These are phyloP conservation scores for Lepraria neglecta DNA, from an alignment of 495 filamentous ascomycete genomes.

Conservation along the genomic window DNA sequence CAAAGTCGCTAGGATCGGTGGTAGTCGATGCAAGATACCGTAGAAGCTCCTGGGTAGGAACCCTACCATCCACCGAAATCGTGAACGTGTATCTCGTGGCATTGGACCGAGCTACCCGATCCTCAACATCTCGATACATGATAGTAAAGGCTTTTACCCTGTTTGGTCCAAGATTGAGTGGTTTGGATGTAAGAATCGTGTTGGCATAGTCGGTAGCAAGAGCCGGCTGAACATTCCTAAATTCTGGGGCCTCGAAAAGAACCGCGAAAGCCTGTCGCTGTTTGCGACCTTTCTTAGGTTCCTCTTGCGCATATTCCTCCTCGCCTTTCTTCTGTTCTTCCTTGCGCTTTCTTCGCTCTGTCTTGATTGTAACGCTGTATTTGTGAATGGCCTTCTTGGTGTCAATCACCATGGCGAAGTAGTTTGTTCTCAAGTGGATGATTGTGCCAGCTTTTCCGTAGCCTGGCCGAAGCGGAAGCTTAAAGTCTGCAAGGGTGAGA, in stretches of 20 bases:
- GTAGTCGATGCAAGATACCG: conserved; percentile 42
- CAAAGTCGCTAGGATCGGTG: conserved; percentile 45
- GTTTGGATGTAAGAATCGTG: conserved; percentile 10
- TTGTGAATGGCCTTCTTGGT: conserved; percentile 10
- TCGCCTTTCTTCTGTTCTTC: background rate
- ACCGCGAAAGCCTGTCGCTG: conserved; percentile 20
- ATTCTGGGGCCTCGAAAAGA: conserved; percentile 14
- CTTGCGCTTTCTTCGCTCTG: conserved; percentile 8
- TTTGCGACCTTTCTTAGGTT: background rate
- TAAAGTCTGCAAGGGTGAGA: conserved; percentile 6
- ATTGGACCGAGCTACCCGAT: conserved; percentile 4
- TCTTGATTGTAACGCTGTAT: conserved; percentile 1
- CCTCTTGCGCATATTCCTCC: background rate
- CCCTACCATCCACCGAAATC: background rate
- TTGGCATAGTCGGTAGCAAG: conserved; percentile 14
- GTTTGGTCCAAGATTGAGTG: conserved; percentile 8
- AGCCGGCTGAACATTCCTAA: background rate
- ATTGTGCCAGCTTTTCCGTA: conserved; percentile 38
- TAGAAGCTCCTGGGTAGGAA: conserved; percentile 21
- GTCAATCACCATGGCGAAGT: conserved; percentile 15
- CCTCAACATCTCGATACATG: conserved; percentile 17
- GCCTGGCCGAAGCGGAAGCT: conserved; percentile 43
- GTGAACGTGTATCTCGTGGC: conserved; percentile 17
- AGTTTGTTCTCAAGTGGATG: conserved; percentile 14
- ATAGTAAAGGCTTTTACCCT: background rate